Conservation (phyloP, 768 basidiomycete species). For the Termitomyces sp. region DNA sequence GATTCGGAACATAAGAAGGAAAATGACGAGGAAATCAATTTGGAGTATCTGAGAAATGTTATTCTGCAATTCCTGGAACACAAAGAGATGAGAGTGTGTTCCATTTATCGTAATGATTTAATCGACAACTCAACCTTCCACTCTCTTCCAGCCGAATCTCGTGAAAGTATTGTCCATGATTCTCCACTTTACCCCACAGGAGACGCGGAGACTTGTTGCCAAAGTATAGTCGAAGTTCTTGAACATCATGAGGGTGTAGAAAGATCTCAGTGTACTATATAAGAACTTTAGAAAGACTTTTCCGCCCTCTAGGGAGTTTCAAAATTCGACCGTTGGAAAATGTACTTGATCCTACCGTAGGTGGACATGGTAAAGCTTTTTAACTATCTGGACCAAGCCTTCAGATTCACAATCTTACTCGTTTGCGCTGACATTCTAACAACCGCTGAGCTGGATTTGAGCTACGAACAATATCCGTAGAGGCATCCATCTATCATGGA, state of each 20-base stretch:
- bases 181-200: constrained; percentile 91
- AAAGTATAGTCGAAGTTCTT: constrained; percentile 50
- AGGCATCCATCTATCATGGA: no score
- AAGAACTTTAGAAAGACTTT: no score
- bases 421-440: no score
- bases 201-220: constrained; percentile 81
- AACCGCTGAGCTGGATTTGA: no score
- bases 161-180: constrained; percentile 90
- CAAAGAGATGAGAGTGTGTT: constrained; percentile 92
- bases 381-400: no score
- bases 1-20: constrained; percentile 25
- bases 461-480: no score
- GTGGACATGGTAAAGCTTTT: no score
- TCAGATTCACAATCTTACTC: no score
- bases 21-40: constrained; percentile 87
- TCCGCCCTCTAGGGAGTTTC: no score
- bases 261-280: neutral
- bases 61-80: constrained; percentile 97
- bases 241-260: neutral
- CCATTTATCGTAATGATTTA: neutral
- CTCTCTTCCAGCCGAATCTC: constrained; percentile 29
- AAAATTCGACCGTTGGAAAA: no score
- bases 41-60: constrained; percentile 94
- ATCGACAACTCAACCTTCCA: neutral
- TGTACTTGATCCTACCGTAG: no score